Base-by-base conservation (phyloP, 495 filamentous ascomycete genomes). In the Penicillium ucsense region DNA sequence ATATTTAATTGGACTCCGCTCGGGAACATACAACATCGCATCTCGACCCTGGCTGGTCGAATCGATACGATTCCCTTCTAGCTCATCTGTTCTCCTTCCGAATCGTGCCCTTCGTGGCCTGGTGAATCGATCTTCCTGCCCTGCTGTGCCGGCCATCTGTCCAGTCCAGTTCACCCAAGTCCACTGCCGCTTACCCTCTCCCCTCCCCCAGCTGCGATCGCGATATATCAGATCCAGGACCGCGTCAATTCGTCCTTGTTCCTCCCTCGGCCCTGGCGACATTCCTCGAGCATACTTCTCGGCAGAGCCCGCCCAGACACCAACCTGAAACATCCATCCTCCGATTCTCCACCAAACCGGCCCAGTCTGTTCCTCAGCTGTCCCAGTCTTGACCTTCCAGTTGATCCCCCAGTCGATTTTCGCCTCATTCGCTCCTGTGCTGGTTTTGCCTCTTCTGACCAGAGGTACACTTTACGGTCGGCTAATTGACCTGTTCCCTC, bases 401-500 rank as follows among this genome's bases (percentile, higher is more conserved):
- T 31, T 36, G 28, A 10, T 46, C 43, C 42, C 32, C 37, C 48
- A 48, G 52, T 31, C 44, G 47, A 55, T 55, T 45, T 45, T 38
- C 41, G 39, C 5, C 31, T 31, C 1, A n/a, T 44, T 35, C 41
- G 42, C 20, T 20, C 20, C 41, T 45, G 36, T 31, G 29, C 47
- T 46, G 50, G 45, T 46, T 53, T 46, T 35, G 12, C 38, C 38
- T 45, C 53, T 43, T 31, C 27, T 27, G 10, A 40, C 35, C 32
- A 54, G 54, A 55, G 50, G 56, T 59, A 52, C 49, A 20, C 20
- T 20, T 53, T 34, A 47, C 49, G 48, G 59, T 56, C 52, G 56
- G 43, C 55, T 61, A 61, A 54, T 37, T 11, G 12, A 41, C 41
- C 47, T 20, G 20, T 58, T 50, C 49, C 43, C 49, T 55, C 51